Percentiles rank a stretch among this genome's conserved stretches.
phyloP scores from a whole-genome alignment of 805 yeast genomes.

The Zygoascus tannicola region DNA sequence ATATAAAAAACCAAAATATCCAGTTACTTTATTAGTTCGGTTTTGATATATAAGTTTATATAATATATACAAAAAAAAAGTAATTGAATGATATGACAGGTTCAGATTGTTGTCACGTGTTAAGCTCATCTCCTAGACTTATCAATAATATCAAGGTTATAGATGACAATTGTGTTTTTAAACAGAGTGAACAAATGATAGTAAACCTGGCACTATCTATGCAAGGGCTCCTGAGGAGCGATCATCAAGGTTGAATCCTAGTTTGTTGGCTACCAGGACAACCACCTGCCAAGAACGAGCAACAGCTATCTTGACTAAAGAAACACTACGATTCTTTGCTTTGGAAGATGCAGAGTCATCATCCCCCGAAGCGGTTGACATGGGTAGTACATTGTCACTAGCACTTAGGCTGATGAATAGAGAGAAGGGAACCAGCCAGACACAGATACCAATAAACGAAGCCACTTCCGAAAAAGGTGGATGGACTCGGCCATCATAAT shows the following conservation, averaged over 20 bases:
- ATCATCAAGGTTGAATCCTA: constrained; percentile 57
- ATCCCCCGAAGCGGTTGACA: constrained; percentile 12
- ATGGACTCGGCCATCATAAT: constrained; percentile 52
- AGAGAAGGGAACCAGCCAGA: constrained; percentile 92
- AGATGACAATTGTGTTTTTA: too few species aligned
- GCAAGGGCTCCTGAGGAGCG: constrained; percentile 3
- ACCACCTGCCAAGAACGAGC: constrained; percentile 41
- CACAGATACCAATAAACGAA: constrained; percentile 87
- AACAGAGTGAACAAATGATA: too few species aligned
- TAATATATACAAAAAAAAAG: background rate
- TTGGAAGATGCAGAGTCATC: constrained; percentile 22
- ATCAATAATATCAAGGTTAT: too few species aligned
- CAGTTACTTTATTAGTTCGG: background rate
- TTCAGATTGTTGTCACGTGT: too few species aligned
- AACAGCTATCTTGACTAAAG: constrained; percentile 60
- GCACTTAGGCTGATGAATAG: constrained; percentile 87
- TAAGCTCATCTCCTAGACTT: too few species aligned
- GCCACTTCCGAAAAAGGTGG: constrained; percentile 85
- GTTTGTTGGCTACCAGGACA: constrained; percentile 38
- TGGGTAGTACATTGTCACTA: constrained; percentile 79
- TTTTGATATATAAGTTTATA: background rate
- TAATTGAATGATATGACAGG: background rate
- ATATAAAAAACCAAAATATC: too few species aligned
- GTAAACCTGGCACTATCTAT: too few species aligned
- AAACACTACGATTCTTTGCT: constrained; percentile 40